A percentile compares a stretch with the other conserved stretches of the same genome.
phyloP scores from a whole-genome alignment of 305 asterid species.

The Fraxinus baroniana region DNA sequence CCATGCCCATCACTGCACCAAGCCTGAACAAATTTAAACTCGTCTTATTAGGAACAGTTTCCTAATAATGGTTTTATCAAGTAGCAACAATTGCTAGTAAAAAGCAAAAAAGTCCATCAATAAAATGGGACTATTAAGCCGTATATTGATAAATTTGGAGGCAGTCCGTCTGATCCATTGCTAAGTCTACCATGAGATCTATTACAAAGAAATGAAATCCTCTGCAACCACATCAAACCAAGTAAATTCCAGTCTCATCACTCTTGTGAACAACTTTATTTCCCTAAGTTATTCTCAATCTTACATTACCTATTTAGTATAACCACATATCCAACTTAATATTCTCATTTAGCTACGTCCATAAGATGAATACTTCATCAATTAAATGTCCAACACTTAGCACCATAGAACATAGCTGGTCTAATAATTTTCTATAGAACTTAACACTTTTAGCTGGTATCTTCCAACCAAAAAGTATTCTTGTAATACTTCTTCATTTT shows the following conservation, averaged over 20 bases:
- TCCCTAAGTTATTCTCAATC: background rate
- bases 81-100: slow-evolving; percentile 6
- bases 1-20: slow-evolving; percentile 91
- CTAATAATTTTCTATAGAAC: no score
- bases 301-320: no score
- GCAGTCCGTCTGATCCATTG: background rate
- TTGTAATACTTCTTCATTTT: no score
- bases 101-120: slow-evolving; percentile 3
- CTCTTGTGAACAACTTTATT: background rate
- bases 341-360: background rate
- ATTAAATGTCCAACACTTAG: no score
- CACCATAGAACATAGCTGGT: no score
- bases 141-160: background rate
- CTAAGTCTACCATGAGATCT: background rate
- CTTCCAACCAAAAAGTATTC: no score
- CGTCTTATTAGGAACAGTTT: slow-evolving; percentile 25
- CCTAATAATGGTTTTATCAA: background rate
- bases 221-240: background rate
- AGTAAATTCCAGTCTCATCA: background rate
- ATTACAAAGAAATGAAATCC: background rate
- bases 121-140: background rate
- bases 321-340: background rate
- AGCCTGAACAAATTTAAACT: slow-evolving; percentile 51
- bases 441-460: no score
- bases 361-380: no score